A percentile compares a stretch with the other conserved stretches of the same genome.
Evolutionary conservation across 169 alveolate genomes (phyloP).

Genomic region (Eimeria brunetti): DNA sequence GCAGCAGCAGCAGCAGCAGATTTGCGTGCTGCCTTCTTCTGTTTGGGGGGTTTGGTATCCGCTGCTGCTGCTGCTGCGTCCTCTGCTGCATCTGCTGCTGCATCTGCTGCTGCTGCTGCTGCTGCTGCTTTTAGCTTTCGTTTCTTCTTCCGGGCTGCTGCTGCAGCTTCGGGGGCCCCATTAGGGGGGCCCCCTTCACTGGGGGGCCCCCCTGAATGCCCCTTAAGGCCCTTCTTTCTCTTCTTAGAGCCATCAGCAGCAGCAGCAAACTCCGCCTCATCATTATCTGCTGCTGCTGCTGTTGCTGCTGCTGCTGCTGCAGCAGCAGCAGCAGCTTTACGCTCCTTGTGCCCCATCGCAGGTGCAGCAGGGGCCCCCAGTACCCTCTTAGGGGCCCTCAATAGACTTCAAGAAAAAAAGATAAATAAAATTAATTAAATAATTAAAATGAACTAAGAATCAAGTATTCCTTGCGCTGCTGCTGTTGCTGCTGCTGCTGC

Average conservation of each 20-base stretch:
- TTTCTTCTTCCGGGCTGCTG: too few species aligned
- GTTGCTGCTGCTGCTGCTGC: constrained; percentile 19
- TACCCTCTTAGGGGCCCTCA: not conserved
- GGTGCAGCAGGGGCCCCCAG: constrained; percentile 6
- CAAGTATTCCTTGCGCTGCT: not conserved
- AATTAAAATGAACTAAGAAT: not conserved
- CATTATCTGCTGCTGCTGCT: not conserved
- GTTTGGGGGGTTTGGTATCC: too few species aligned
- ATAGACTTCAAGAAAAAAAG: not conserved
- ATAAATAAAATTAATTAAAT: too few species aligned
- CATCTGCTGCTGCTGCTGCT: too few species aligned
- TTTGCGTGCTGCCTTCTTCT: too few species aligned
- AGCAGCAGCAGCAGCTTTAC: not conserved
- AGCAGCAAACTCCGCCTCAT: not conserved
- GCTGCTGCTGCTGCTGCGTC: too few species aligned
- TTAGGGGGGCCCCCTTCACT: constrained; percentile 4
- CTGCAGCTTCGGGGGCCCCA: not conserved
- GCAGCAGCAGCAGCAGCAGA: not conserved
- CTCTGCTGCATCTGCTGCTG: too few species aligned
- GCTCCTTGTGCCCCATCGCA: not conserved
- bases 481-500: not conserved
- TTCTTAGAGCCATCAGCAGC: not conserved
- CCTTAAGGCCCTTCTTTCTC: not conserved
- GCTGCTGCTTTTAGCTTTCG: too few species aligned
- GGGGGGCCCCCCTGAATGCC: not conserved